Conservation (phyloP, 768 basidiomycete species). For the Clathrus columnatus region DNA sequence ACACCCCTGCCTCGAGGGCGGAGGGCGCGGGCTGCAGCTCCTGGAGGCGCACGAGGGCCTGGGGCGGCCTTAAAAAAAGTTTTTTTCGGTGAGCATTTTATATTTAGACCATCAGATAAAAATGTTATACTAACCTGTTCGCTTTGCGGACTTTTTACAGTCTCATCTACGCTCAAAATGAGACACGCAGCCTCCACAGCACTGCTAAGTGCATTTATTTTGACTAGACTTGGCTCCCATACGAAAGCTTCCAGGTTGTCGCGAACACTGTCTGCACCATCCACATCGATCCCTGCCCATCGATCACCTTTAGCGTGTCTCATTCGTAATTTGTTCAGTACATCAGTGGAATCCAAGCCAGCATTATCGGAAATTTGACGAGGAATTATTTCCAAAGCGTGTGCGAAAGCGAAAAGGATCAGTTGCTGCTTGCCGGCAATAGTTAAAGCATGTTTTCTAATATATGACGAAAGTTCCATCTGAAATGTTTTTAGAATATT, state of each 20-base stretch:
- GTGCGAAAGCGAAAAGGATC: slow-evolving; percentile 91
- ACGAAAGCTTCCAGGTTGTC: slow-evolving; percentile 98
- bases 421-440: slow-evolving; percentile 95
- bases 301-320: slow-evolving; percentile 80
- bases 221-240: slow-evolving; percentile 96
- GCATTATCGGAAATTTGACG: slow-evolving; percentile 99
- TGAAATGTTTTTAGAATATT: slow-evolving; percentile 22
- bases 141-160: slow-evolving; percentile 90
- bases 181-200: slow-evolving; percentile 94
- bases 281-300: slow-evolving; percentile 95
- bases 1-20: slow-evolving; percentile 82
- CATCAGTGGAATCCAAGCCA: slow-evolving; percentile 93
- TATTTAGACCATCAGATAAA: not conserved
- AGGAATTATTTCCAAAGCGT: slow-evolving; percentile 95
- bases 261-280: slow-evolving; percentile 77
- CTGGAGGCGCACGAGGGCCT: slow-evolving; percentile 88
- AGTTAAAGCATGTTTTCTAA: slow-evolving; percentile 81
- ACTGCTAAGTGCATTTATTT: slow-evolving; percentile 90
- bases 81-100: slow-evolving; percentile 14
- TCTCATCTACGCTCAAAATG: slow-evolving; percentile 95
- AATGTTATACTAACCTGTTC: slow-evolving; percentile 57
- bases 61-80: slow-evolving; percentile 47
- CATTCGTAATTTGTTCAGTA: slow-evolving; percentile 96
- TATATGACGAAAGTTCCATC: slow-evolving; percentile 97
- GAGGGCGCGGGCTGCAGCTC: slow-evolving; percentile 77